A percentile compares a stretch with the other conserved stretches of the same genome.
These are phyloP conservation scores for Pezicula rhizophila DNA, from an alignment of 2,329 filamentous ascomycete genomes.

Conservation along the genomic window DNA sequence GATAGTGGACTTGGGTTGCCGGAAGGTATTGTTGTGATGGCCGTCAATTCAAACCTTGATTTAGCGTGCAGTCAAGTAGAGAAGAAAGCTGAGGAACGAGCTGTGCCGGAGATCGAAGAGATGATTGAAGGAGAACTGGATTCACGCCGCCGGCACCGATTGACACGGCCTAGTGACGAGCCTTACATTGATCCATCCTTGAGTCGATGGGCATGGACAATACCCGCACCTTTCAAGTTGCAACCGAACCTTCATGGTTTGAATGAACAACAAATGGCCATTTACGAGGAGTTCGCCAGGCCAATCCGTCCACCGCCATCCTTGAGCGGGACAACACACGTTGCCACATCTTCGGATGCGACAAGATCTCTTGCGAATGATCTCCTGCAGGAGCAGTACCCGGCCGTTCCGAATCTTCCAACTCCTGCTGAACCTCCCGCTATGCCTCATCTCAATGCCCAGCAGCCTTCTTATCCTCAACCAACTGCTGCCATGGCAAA, in stretches of 20 bases:
- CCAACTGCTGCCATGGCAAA: slow-evolving; percentile 43
- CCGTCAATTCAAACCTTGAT: slow-evolving; percentile 96
- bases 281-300: slow-evolving; percentile 93
- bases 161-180: slow-evolving; percentile 66
- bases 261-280: slow-evolving; percentile 86
- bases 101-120: slow-evolving; percentile 89
- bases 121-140: slow-evolving; percentile 80
- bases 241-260: slow-evolving; percentile 65
- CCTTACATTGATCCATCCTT: slow-evolving; percentile 77
- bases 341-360: slow-evolving; percentile 52
- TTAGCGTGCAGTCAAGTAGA: slow-evolving; percentile 90
- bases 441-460: slow-evolving; percentile 40
- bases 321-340: slow-evolving; percentile 49
- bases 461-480: slow-evolving; percentile 50
- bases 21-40: slow-evolving; percentile 95
- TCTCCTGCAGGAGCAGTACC: slow-evolving; percentile 57
- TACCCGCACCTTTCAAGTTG: slow-evolving; percentile 88
- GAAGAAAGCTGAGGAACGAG: slow-evolving; percentile 89
- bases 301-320: slow-evolving; percentile 63
- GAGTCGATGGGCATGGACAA: slow-evolving; percentile 87
- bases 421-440: slow-evolving; percentile 54
- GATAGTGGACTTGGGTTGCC: slow-evolving; percentile 70
- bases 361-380: slow-evolving; percentile 58
- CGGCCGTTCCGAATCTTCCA: slow-evolving; percentile 49
- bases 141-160: slow-evolving; percentile 67